Evolutionary conservation across 2,329 filamentous ascomycete species (phyloP).

Genomic region (Exophiala xenobiotica): DNA sequence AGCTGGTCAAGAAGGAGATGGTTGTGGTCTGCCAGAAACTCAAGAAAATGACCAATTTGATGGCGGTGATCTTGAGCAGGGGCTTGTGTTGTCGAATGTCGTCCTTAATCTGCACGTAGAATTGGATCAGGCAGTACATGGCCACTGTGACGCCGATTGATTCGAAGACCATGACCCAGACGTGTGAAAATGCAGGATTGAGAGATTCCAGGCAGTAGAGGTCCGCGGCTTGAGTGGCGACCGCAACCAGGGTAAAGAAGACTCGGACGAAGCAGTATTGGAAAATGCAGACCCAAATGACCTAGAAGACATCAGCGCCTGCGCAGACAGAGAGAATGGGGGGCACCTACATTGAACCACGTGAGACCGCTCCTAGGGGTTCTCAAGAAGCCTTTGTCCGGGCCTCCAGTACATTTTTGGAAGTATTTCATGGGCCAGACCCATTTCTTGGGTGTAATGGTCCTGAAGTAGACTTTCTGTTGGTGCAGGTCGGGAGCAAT

Average conservation of each 20-base stretch:
- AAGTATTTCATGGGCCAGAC: slow-evolving; percentile 71
- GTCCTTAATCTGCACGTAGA: slow-evolving; percentile 73
- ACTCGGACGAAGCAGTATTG: slow-evolving; percentile 84
- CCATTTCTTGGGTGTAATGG: slow-evolving; percentile 68
- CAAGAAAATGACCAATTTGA: slow-evolving; percentile 89
- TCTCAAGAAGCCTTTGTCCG: slow-evolving; percentile 66
- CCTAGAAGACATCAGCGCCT: slow-evolving; percentile 39
- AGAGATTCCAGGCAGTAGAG: slow-evolving; percentile 78
- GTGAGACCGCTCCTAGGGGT: slow-evolving; percentile 78
- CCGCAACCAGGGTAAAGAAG: slow-evolving; percentile 74
- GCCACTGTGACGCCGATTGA: slow-evolving; percentile 72
- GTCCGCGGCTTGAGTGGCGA: slow-evolving; percentile 67
- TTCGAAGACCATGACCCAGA: slow-evolving; percentile 76
- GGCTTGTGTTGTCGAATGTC: slow-evolving; percentile 69
- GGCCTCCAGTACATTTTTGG: slow-evolving; percentile 67
- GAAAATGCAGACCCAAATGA: slow-evolving; percentile 78
- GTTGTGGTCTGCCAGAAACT: slow-evolving; percentile 78
- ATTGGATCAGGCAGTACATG: slow-evolving; percentile 87
- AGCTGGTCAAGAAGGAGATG: slow-evolving; percentile 62
- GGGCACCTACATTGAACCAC: slow-evolving; percentile 70
- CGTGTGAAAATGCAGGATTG: slow-evolving; percentile 74
- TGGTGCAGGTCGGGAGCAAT: slow-evolving; percentile 72
- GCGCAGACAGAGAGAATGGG: not conserved
- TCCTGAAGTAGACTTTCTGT: slow-evolving; percentile 79
- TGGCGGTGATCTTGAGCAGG: slow-evolving; percentile 77